Evolutionary conservation across 1,284 basidiomycete species (phyloP).

Genomic region (Trichosporon sp.): DNA sequence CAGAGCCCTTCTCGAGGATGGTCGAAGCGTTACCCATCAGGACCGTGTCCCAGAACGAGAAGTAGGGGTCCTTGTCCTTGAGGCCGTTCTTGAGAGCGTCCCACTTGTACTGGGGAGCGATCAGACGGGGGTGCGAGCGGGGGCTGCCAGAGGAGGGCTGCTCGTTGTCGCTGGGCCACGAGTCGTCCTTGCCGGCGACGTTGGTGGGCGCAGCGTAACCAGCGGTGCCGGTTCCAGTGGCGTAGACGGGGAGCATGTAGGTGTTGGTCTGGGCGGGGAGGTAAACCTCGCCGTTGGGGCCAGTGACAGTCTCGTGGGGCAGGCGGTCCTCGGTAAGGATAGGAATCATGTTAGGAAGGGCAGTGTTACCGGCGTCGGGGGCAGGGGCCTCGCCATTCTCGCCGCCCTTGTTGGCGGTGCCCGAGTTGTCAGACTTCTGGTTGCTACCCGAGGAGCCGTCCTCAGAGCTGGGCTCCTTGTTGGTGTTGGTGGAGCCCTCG

Average conservation of each 20-base stretch:
- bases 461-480: background rate
- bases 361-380: constrained; percentile 29
- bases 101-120: constrained; percentile 92
- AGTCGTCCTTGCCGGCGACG: constrained; percentile 53
- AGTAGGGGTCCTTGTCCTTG: constrained; percentile 79
- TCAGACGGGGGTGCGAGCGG: constrained; percentile 78
- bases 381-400: background rate
- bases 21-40: constrained; percentile 86
- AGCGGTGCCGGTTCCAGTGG: constrained; percentile 74
- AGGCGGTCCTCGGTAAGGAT: background rate
- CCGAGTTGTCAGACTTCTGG: background rate
- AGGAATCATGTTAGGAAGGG: constrained; percentile 23
- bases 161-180: constrained; percentile 75
- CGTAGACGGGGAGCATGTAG: constrained; percentile 76
- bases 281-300: constrained; percentile 40
- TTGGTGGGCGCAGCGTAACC: constrained; percentile 72
- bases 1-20: constrained; percentile 61
- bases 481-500: constrained; percentile 32
- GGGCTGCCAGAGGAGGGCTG: constrained; percentile 60
- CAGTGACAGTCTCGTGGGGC: constrained; percentile 37
- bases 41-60: constrained; percentile 81
- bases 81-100: constrained; percentile 64
- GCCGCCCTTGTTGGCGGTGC: constrained; percentile 44
- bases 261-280: constrained; percentile 62
- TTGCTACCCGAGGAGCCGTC: background rate